A percentile compares a stretch with the other conserved stretches of the same genome.
Conservation (phyloP, 2,329 filamentous ascomycete genomes). For the Bisporella sp. region DNA sequence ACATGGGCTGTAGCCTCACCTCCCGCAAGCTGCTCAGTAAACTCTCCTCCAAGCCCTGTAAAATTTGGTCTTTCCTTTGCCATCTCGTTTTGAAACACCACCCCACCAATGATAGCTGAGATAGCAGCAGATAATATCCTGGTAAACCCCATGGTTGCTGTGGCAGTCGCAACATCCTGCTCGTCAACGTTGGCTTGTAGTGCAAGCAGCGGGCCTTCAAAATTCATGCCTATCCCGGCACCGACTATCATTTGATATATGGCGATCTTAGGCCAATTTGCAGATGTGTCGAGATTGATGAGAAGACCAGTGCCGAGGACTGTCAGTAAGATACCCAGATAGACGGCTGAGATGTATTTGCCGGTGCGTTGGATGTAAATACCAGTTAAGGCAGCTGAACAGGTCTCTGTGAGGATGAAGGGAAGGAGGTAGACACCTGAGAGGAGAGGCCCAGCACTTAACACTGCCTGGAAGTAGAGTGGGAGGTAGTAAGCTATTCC, state of each 20-base stretch:
- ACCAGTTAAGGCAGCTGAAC: conserved; percentile 52
- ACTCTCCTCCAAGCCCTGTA: background rate
- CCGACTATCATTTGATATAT: conserved; percentile 57
- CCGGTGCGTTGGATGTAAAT: conserved; percentile 56
- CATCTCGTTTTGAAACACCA: conserved; percentile 43
- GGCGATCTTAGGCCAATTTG: conserved; percentile 49
- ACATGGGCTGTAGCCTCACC: background rate
- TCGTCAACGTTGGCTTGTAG: conserved; percentile 56
- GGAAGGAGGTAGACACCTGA: conserved; percentile 74
- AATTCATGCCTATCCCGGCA: conserved; percentile 59
- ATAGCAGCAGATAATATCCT: conserved; percentile 40
- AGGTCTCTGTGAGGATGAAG: conserved; percentile 58
- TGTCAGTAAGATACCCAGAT: conserved; percentile 49
- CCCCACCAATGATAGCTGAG: conserved; percentile 41
- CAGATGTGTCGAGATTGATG: conserved; percentile 51
- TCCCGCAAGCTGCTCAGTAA: background rate
- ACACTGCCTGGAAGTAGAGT: conserved; percentile 67
- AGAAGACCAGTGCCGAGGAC: conserved; percentile 59
- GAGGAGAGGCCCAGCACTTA: conserved; percentile 46
- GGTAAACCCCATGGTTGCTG: conserved; percentile 57
- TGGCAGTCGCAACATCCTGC: conserved; percentile 61
- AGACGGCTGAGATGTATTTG: conserved; percentile 54
- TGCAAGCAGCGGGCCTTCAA: conserved; percentile 62
- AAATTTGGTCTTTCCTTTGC: conserved; percentile 11
- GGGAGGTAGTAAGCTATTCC: conserved; percentile 18